phyloP scores from a whole-genome alignment of 192 early-diverging fungal species.

The Geranomyces michiganensis region DNA sequence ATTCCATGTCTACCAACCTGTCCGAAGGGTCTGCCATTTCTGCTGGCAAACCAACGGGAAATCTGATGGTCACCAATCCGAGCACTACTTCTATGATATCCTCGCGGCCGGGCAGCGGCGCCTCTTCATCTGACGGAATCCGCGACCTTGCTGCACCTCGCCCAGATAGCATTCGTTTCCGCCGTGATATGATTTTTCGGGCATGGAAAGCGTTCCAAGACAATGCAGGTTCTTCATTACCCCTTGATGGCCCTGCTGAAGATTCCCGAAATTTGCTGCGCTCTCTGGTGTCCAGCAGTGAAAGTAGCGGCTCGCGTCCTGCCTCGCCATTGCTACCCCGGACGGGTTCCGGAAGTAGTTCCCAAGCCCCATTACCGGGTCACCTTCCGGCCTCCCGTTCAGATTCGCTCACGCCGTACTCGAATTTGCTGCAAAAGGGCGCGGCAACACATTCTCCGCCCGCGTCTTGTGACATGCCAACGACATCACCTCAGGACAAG shows the following conservation, averaged over 20 bases:
- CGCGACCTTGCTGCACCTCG: conserved; percentile 5
- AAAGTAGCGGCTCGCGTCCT: conserved; percentile 1
- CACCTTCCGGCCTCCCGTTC: not conserved
- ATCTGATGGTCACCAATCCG: conserved; percentile 4
- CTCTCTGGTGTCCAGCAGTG: conserved; percentile 19
- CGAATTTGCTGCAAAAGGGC: too few relatives aligned
- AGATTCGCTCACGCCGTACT: not conserved
- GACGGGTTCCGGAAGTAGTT: not conserved
- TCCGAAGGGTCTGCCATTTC: conserved; percentile 16
- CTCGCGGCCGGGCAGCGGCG: not conserved
- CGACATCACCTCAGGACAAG: too few relatives aligned
- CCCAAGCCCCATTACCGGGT: not conserved
- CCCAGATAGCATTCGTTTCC: conserved; percentile 28
- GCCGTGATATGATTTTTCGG: conserved; percentile 27
- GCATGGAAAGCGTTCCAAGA: conserved; percentile 24
- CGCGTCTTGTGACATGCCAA: too few relatives aligned
- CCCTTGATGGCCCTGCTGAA: not conserved
- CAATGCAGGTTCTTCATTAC: not conserved
- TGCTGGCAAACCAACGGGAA: not conserved
- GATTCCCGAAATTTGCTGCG: conserved; percentile 15
- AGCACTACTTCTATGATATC: not conserved
- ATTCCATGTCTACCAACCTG: conserved; percentile 10
- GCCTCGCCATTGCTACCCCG: not conserved
- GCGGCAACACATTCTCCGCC: too few relatives aligned
- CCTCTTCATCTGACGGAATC: conserved; percentile 2